Conservation (phyloP, 495 filamentous ascomycete species). For the Hypoxylon cercidicola region DNA sequence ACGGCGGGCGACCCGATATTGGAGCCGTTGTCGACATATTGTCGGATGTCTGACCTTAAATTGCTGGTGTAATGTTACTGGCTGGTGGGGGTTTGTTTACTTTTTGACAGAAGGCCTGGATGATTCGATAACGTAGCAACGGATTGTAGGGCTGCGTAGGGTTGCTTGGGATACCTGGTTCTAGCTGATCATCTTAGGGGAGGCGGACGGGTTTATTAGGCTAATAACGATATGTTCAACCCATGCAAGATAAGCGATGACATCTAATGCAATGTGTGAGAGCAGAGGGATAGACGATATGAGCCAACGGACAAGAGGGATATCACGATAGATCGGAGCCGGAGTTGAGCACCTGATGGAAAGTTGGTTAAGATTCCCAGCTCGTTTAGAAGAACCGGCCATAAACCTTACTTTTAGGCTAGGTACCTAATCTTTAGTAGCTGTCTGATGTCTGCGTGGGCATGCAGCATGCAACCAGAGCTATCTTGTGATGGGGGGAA, state of each 20-base stretch:
- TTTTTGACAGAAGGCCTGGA: constrained; percentile 12
- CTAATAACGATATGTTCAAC: constrained; percentile 17
- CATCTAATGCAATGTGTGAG: background rate
- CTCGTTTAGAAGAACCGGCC: too few species aligned
- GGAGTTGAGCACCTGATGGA: too few species aligned
- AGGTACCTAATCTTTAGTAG: too few species aligned
- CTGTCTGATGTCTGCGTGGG: too few species aligned
- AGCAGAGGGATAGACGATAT: background rate
- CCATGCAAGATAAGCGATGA: constrained; percentile 12
- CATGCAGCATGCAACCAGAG: constrained; percentile 6
- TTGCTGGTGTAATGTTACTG: constrained; percentile 30
- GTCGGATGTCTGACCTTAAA: background rate
- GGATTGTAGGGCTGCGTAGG: constrained; percentile 6
- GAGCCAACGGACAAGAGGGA: too few species aligned
- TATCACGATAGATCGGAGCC: too few species aligned
- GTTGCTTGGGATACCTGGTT: constrained; percentile 1
- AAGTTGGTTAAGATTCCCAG: too few species aligned
- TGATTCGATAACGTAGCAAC: constrained; percentile 34
- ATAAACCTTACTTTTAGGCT: too few species aligned
- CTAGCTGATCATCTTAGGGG: constrained; percentile 2
- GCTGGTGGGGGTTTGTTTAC: constrained; percentile 43
- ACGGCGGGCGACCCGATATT: constrained; percentile 46
- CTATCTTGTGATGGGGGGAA: constrained; percentile 32
- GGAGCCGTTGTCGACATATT: constrained; percentile 38
- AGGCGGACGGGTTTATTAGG: constrained; percentile 19